phyloP scores from a whole-genome alignment of 225 moss, liverwort and hornwort species.

The Physcomitrium patens region DNA sequence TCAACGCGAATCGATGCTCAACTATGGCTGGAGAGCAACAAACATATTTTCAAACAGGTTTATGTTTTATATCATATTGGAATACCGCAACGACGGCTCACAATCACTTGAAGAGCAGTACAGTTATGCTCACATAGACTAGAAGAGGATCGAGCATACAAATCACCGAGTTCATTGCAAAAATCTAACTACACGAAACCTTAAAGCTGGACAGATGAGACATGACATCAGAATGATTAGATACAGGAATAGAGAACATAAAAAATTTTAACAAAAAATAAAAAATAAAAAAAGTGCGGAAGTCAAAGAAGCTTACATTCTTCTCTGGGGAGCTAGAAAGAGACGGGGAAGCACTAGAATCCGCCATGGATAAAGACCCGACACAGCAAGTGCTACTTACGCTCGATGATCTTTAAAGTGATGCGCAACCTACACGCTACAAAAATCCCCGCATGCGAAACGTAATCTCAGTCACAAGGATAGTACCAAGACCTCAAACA shows the following conservation, averaged over 20 bases:
- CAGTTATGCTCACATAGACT: neutral
- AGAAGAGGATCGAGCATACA: neutral
- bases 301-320: conserved; percentile 17
- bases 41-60: neutral
- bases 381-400: neutral
- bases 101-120: neutral
- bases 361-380: conserved; percentile 31
- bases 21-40: neutral
- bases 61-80: neutral
- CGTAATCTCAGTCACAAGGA: conserved; percentile 5
- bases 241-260: too few species aligned
- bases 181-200: neutral
- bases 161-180: neutral
- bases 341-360: conserved; percentile 25
- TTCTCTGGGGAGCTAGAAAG: conserved; percentile 26
- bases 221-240: neutral
- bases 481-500: neutral
- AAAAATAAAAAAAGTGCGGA: neutral
- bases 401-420: neutral
- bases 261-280: too few species aligned
- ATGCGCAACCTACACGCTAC: conserved; percentile 5
- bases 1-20: neutral
- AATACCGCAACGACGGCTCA: neutral
- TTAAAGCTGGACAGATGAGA: neutral
- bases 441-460: neutral